phyloP scores from a whole-genome alignment of 2,329 filamentous ascomycete species.

The Emydomyces testavorans region DNA sequence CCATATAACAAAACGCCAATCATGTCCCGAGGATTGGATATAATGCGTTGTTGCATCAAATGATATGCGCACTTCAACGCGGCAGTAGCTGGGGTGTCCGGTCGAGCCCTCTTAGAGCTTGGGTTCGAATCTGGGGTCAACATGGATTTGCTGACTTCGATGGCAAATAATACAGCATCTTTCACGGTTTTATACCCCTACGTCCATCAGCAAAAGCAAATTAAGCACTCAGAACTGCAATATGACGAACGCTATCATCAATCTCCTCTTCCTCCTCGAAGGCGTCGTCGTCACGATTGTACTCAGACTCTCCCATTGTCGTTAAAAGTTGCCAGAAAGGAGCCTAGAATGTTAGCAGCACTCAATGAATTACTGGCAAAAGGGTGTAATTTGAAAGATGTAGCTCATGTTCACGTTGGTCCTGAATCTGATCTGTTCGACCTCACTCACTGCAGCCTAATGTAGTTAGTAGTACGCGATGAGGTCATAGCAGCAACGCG shows the following conservation, averaged over 20 bases:
- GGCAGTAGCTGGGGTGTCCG: constrained; percentile 65
- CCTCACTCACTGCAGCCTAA: background rate
- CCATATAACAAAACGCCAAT: constrained; percentile 91
- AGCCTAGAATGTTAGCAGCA: background rate
- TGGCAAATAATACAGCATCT: constrained; percentile 95
- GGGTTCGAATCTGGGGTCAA: constrained; percentile 52
- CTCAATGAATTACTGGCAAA: background rate
- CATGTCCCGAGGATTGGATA: constrained; percentile 92
- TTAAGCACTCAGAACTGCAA: background rate
- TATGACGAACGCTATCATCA: constrained; percentile 32
- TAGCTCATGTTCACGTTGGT: background rate
- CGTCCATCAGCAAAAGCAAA: constrained; percentile 1
- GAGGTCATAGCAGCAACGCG: constrained; percentile 1
- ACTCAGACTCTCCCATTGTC: constrained; percentile 29
- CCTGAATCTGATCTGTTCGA: background rate
- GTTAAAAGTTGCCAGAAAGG: background rate
- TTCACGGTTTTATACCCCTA: constrained; percentile 84
- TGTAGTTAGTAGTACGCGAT: background rate
- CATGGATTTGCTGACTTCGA: constrained; percentile 86
- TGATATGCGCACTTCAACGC: constrained; percentile 89
- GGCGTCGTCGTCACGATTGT: constrained; percentile 30
- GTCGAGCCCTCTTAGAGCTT: constrained; percentile 62
- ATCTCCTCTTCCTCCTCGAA: constrained; percentile 39
- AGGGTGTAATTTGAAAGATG: background rate
- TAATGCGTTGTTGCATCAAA: constrained; percentile 96